phyloP scores from a whole-genome alignment of 2,329 filamentous ascomycete genomes.

The Epichloe coenophiala region DNA sequence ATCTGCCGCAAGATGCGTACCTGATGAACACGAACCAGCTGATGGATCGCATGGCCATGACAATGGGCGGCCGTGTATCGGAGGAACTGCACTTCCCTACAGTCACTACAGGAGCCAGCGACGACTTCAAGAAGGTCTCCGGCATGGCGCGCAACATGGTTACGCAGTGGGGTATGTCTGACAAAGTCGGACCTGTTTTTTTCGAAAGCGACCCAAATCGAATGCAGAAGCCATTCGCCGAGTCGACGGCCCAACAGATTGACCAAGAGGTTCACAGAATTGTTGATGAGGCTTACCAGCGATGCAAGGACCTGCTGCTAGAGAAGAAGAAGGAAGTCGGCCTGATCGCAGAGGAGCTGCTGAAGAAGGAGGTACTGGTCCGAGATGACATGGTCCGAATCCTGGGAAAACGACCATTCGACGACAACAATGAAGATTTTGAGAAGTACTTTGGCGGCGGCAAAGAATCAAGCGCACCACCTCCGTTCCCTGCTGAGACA shows the following conservation, averaged over 20 bases:
- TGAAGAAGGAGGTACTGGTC: slow-evolving; percentile 80
- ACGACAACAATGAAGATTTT: slow-evolving; percentile 79
- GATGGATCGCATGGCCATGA: slow-evolving; percentile 99
- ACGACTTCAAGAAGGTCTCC: slow-evolving; percentile 98
- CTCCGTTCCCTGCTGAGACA: slow-evolving; percentile 36
- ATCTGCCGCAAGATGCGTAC: slow-evolving; percentile 88
- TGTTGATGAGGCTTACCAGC: slow-evolving; percentile 81
- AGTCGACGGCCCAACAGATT: slow-evolving; percentile 84
- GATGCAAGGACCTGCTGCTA: slow-evolving; percentile 70
- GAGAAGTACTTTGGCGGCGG: slow-evolving; percentile 76
- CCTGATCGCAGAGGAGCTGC: slow-evolving; percentile 80
- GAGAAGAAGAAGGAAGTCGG: slow-evolving; percentile 83
- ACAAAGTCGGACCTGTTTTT: slow-evolving; percentile 84
- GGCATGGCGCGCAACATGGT: slow-evolving; percentile 95
- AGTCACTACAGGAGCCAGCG: slow-evolving; percentile 85
- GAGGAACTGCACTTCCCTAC: slow-evolving; percentile 96
- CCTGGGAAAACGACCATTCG: slow-evolving; percentile 71
- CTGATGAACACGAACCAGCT: slow-evolving; percentile 91
- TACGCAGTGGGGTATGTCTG: slow-evolving; percentile 97
- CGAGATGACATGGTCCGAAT: slow-evolving; percentile 87
- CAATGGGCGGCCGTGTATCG: slow-evolving; percentile 82
- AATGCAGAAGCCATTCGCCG: slow-evolving; percentile 88
- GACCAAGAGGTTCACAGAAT: slow-evolving; percentile 85
- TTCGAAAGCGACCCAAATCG: slow-evolving; percentile 75
- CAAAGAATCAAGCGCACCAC: slow-evolving; percentile 42